These are phyloP conservation scores for Antrodiella citrinella DNA, from an alignment of 768 basidiomycete species.

Conservation along the genomic window DNA sequence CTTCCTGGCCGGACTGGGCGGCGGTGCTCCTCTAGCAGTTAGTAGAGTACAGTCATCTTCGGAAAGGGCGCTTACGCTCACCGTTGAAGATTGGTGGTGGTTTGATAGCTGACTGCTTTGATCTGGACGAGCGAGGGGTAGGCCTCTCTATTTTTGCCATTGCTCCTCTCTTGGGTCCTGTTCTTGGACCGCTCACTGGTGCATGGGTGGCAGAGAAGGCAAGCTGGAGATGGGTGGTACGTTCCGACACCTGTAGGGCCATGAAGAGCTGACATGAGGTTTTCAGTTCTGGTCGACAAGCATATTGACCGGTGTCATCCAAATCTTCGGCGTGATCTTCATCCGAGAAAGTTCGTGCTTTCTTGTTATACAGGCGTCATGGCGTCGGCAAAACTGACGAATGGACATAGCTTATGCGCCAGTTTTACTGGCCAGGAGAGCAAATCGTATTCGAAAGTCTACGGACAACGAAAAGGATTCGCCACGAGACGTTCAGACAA, in stretches of 20 bases:
- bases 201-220: constrained; percentile 54
- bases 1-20: constrained; percentile 30
- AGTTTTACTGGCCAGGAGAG: constrained; percentile 38
- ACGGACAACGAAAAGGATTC: constrained; percentile 40
- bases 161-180: constrained; percentile 57
- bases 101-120: constrained; percentile 51
- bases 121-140: constrained; percentile 49
- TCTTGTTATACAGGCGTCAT: not conserved
- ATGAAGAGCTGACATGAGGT: no score
- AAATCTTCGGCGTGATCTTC: constrained; percentile 43
- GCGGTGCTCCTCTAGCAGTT: constrained; percentile 28
- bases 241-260: no score
- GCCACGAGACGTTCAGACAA: constrained; percentile 33
- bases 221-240: constrained; percentile 65
- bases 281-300: constrained; percentile 60
- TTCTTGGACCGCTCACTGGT: constrained; percentile 52
- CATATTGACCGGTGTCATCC: constrained; percentile 45
- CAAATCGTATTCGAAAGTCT: constrained; percentile 31
- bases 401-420: constrained; percentile 17
- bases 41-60: constrained; percentile 4
- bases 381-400: constrained; percentile 1
- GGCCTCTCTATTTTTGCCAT: constrained; percentile 56
- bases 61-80: not conserved
- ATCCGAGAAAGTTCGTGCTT: constrained; percentile 48
- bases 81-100: constrained; percentile 49